Percentiles rank a stretch among this genome's conserved stretches.
These are phyloP conservation scores for Syncephalastrum racemosum DNA, from an alignment of 371 early-diverging fungal species.

Conservation along the genomic window DNA sequence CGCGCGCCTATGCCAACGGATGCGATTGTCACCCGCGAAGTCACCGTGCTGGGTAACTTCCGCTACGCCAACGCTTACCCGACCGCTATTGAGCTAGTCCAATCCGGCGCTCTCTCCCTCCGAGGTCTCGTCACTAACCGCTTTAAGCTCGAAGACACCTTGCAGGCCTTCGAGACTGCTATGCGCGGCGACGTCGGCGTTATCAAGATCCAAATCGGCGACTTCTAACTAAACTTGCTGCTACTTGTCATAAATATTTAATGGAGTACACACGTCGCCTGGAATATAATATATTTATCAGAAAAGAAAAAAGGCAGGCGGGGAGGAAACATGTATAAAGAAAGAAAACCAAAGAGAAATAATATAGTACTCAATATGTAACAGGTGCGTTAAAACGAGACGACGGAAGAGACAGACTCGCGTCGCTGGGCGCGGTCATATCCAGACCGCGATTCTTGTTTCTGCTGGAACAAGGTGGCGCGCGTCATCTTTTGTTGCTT, in stretches of 20 bases:
- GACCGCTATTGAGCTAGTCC: constrained; percentile 18
- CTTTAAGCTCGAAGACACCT: constrained; percentile 17
- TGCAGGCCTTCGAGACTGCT: constrained; percentile 17
- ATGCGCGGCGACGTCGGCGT: constrained; percentile 13
- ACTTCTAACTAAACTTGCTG: constrained; percentile 6
- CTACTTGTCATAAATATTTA: too few relatives aligned
- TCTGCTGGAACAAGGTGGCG: constrained; percentile 18
- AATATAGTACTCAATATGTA: too few relatives aligned
- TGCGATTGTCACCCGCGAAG: constrained; percentile 42
- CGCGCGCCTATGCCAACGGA: constrained; percentile 38
- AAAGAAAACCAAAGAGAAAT: background rate
- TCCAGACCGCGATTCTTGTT: constrained; percentile 25
- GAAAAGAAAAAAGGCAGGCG: too few relatives aligned
- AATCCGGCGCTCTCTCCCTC: constrained; percentile 9
- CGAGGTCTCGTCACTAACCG: constrained; percentile 19
- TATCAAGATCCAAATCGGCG: constrained; percentile 24
- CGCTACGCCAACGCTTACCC: constrained; percentile 24
- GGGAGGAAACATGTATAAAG: background rate
- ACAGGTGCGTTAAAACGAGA: constrained; percentile 24
- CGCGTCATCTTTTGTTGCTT: constrained; percentile 7
- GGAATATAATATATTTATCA: too few relatives aligned
- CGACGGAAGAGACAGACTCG: constrained; percentile 31
- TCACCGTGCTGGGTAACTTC: constrained; percentile 37
- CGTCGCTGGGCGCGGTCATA: constrained; percentile 39
- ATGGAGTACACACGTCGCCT: too few relatives aligned